Base-by-base conservation (phyloP, 306 rosid genomes). In the Cicer bijugum region DNA sequence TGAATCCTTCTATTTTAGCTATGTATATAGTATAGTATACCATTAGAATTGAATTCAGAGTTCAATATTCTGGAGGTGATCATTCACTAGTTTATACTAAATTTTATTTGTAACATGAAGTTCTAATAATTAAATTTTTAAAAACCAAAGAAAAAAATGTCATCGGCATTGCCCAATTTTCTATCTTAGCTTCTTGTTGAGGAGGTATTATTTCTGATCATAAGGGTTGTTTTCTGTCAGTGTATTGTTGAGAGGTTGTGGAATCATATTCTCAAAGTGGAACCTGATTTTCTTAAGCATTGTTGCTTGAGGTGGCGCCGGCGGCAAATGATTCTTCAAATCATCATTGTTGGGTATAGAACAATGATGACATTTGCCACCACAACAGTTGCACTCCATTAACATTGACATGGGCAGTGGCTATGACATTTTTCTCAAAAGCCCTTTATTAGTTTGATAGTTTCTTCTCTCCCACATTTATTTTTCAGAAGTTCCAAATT, bases 11-110 rank as follows among this genome's bases (percentile, higher is more conserved):
- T 19, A 56, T 20, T 9, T 20, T 55, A 52, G 59, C 59, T 7
- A 19, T 55, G 37, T 19, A 9, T 23, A n/a, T 7, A 23, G 38
- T 10, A 57, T 6, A 23, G 38, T 10, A 57, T 11, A 10, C 0
- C 0, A 20, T 4, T 57, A 8, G 9, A 20, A 57, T 20, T 50
- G 9, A 50, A n/a, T 50, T 10, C 12, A 62, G n/a, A 14, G 48
- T 16, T 64, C 51, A 40, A 64, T 16, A 14, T 64, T 16, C 8
- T 64, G 51, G 69, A 64, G 50, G 14, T 40, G 9, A 63, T 39
- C n/a, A 15, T 63, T 16, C 33, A 64, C 15, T 40, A 15, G 37
- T 40, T 40, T 10, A 40, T 17, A 9, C 35, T 16, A 64, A 15
- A 9, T 40, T 63, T 39, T 9, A 39, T 40, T 4, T 4, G 33